A percentile compares a stretch with the other conserved stretches of the same genome.
Conservation (phyloP, 495 filamentous ascomycete genomes). For the Penicillium bovifimosum region DNA sequence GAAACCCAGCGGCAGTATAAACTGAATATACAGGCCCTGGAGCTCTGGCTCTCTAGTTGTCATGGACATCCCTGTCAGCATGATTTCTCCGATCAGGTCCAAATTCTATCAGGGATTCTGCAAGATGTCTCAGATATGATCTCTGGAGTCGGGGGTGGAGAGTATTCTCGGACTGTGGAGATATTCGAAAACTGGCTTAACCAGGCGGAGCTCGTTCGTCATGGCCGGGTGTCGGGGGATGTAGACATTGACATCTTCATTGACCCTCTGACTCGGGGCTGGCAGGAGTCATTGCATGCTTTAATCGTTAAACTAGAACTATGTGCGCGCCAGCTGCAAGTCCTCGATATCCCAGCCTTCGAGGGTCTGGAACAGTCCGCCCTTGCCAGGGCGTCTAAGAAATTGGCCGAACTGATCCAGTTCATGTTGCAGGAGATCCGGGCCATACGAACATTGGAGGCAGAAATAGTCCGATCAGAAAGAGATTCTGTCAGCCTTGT, state of each 20-base stretch:
- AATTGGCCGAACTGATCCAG: constrained; percentile 29
- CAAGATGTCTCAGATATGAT: constrained; percentile 38
- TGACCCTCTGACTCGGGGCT: constrained; percentile 37
- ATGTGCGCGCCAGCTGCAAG: constrained; percentile 34
- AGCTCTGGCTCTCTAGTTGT: constrained; percentile 35
- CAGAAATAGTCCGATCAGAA: constrained; percentile 36
- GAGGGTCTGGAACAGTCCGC: constrained; percentile 31
- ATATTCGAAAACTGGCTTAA: constrained; percentile 45
- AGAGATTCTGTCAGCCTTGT: constrained; percentile 30
- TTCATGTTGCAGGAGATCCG: constrained; percentile 43
- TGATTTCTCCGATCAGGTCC: constrained; percentile 38
- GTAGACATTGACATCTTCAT: constrained; percentile 28
- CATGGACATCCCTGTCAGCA: constrained; percentile 23
- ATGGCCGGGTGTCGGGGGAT: constrained; percentile 16
- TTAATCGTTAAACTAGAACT: constrained; percentile 37
- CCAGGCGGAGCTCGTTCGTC: constrained; percentile 27
- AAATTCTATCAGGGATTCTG: constrained; percentile 37
- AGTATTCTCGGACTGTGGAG: constrained; percentile 29
- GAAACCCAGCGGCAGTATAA: constrained; percentile 37
- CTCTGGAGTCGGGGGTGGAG: constrained; percentile 20
- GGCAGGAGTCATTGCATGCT: constrained; percentile 38
- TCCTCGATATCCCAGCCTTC: constrained; percentile 34
- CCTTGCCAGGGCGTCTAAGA: constrained; percentile 26
- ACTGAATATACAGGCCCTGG: constrained; percentile 37
- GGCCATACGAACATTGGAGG: constrained; percentile 38